These are phyloP conservation scores for Acacia pycnantha DNA, from an alignment of 331 rosid species.

Conservation along the genomic window DNA sequence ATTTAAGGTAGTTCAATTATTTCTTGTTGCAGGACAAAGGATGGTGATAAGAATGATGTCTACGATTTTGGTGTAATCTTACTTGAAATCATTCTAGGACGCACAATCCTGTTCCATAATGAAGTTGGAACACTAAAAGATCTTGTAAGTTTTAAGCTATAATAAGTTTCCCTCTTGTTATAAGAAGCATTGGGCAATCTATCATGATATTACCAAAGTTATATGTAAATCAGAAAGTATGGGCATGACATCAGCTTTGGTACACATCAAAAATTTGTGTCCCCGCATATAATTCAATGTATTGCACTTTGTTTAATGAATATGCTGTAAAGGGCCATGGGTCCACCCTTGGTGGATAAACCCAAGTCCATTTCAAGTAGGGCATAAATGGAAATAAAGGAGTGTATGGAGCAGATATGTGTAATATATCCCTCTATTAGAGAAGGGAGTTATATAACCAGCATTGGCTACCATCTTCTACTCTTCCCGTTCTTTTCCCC, in stretches of 20 bases:
- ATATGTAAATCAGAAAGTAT: background rate
- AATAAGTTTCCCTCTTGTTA: background rate
- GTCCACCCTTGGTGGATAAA: too few species aligned
- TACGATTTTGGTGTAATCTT: conserved; percentile 85
- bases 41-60: conserved; percentile 76
- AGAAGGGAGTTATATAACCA: too few species aligned
- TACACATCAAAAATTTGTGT: background rate
- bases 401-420: too few species aligned
- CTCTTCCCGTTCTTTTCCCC: too few species aligned
- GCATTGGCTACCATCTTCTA: too few species aligned
- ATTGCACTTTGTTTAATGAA: background rate
- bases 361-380: too few species aligned
- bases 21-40: conserved; percentile 48
- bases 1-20: background rate
- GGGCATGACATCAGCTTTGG: background rate
- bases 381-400: too few species aligned
- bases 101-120: conserved; percentile 75
- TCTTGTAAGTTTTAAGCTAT: conserved; percentile 49
- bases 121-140: conserved; percentile 83
- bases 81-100: conserved; percentile 82
- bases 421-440: too few species aligned
- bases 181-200: background rate
- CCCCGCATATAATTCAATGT: background rate
- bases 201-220: background rate
- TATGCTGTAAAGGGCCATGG: background rate